Conservation (phyloP, 805 yeast species). For the Torulaspora franciscae region DNA sequence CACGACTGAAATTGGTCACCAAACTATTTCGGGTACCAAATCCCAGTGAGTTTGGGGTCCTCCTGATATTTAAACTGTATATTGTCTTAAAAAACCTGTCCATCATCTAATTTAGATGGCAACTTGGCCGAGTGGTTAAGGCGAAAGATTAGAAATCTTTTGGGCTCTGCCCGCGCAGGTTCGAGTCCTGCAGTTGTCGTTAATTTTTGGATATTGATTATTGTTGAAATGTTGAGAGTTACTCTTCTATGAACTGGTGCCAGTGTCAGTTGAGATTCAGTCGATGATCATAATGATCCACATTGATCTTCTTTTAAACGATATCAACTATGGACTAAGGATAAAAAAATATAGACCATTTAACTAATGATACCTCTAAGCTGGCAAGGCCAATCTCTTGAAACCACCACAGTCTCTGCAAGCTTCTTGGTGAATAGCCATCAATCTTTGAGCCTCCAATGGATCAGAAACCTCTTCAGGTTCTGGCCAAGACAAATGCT, state of each 20-base stretch:
- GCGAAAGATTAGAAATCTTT: slow-evolving; percentile 59
- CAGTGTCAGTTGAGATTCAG: too few species aligned
- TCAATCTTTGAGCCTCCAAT: slow-evolving; percentile 43
- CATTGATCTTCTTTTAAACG: too few species aligned
- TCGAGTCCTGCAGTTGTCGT: slow-evolving; percentile 73
- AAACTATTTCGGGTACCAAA: too few species aligned
- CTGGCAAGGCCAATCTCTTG: slow-evolving; percentile 40
- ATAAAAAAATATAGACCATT: slow-evolving; percentile 3
- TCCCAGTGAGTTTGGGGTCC: too few species aligned
- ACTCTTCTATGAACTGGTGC: too few species aligned
- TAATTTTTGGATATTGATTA: slow-evolving; percentile 35
- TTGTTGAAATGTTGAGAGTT: background rate
- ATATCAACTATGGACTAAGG: background rate
- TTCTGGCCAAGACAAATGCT: slow-evolving; percentile 46
- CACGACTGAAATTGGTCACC: too few species aligned
- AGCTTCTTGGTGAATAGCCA: slow-evolving; percentile 43
- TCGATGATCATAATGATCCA: too few species aligned
- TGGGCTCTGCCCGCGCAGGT: slow-evolving; percentile 60
- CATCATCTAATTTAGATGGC: slow-evolving; percentile 25
- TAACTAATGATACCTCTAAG: slow-evolving; percentile 3
- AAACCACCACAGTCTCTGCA: slow-evolving; percentile 47
- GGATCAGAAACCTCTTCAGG: slow-evolving; percentile 47
- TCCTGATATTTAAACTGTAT: too few species aligned
- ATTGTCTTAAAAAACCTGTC: background rate
- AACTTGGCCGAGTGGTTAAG: slow-evolving; percentile 63